Percentiles rank a stretch among this genome's conserved stretches.
phyloP scores from a whole-genome alignment of 257 asterid species.

The Cordia subcordata region DNA sequence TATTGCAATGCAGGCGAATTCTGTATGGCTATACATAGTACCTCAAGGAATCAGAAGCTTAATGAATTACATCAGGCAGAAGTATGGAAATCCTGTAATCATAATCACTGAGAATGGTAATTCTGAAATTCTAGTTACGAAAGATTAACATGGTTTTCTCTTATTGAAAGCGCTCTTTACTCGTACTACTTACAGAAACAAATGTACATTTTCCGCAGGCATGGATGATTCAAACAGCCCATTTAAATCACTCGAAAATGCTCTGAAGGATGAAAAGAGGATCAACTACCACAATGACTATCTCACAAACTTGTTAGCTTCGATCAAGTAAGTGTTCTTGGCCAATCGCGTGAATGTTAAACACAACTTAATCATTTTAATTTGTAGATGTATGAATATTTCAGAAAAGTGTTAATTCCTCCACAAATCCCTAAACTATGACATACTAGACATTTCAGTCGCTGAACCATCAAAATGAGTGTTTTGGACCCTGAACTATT shows the following conservation, averaged over 20 bases:
- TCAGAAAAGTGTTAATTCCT: too few species aligned
- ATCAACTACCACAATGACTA: conserved; percentile 77
- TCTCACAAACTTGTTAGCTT: conserved; percentile 45
- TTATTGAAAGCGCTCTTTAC: too few species aligned
- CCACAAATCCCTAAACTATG: too few species aligned
- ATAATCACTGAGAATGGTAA: conserved; percentile 86
- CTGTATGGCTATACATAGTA: conserved; percentile 86
- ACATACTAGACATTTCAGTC: too few species aligned
- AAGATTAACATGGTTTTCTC: too few species aligned
- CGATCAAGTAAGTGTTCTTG: conserved; percentile 52
- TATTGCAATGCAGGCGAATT: conserved; percentile 49
- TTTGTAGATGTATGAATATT: too few species aligned
- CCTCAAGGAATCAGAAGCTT: conserved; percentile 73
- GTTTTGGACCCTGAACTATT: too few species aligned
- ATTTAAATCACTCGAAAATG: conserved; percentile 31
- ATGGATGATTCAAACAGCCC: conserved; percentile 76
- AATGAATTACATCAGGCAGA: conserved; percentile 67
- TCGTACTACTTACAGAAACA: background rate
- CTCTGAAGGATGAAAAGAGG: conserved; percentile 66
- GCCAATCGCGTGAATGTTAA: too few species aligned
- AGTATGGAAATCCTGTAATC: conserved; percentile 64
- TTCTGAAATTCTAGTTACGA: background rate
- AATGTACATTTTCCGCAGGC: conserved; percentile 28
- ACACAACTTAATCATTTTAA: too few species aligned
- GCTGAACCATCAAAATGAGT: too few species aligned